Evolutionary conservation across 805 yeast species (phyloP).

Genomic region (Yarrowia bubula): DNA sequence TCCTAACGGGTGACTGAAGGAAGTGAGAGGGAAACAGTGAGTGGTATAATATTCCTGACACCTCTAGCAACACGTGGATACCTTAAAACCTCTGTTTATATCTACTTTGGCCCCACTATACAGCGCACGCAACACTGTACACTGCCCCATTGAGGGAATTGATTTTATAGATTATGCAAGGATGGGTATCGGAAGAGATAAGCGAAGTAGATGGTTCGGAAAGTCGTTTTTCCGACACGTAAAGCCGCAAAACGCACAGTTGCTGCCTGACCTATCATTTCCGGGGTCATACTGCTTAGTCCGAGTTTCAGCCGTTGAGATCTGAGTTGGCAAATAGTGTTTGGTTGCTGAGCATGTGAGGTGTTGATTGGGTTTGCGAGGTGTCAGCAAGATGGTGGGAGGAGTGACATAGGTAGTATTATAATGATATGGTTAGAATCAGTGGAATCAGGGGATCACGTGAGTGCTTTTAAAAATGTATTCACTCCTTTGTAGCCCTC

Average conservation of each 20-base stretch:
- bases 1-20: not conserved
- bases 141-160: conserved; percentile 7
- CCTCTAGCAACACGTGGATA: too few species aligned
- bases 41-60: too few species aligned
- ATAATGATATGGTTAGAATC: too few species aligned
- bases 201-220: not conserved
- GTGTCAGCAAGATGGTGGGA: not conserved
- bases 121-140: not conserved
- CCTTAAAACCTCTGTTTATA: too few species aligned
- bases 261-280: not conserved
- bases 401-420: too few species aligned
- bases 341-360: conserved; percentile 2
- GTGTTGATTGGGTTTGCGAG: not conserved
- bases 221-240: too few species aligned
- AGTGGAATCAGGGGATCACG: not conserved
- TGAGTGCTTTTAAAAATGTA: not conserved
- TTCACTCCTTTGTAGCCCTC: not conserved
- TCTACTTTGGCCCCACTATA: too few species aligned
- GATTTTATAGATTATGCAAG: conserved; percentile 11
- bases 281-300: not conserved
- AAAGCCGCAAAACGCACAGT: not conserved
- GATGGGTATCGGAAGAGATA: not conserved
- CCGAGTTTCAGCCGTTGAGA: conserved; percentile 10
- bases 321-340: conserved; percentile 15
- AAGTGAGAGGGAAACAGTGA: too few species aligned